phyloP scores from a whole-genome alignment of 805 yeast species.

The Nakazawaea pomicola region DNA sequence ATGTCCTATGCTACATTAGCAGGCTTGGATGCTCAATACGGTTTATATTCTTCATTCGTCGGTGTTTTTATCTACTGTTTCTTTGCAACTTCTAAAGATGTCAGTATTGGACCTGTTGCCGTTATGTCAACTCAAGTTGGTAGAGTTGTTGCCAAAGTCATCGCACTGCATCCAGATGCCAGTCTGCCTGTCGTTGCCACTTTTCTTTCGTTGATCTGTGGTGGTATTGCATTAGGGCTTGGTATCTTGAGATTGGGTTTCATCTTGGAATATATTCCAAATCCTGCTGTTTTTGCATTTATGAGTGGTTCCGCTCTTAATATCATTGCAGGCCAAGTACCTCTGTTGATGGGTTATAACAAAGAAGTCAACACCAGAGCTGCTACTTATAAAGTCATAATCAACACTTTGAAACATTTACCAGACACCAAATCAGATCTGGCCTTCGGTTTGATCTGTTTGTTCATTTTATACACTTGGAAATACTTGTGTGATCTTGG shows the following conservation, averaged over 20 bases:
- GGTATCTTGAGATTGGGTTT: constrained; percentile 85
- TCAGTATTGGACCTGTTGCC: constrained; percentile 94
- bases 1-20: constrained; percentile 95
- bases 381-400: constrained; percentile 64
- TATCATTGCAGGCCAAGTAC: constrained; percentile 81
- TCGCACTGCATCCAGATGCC: constrained; percentile 38
- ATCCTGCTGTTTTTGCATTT: constrained; percentile 91
- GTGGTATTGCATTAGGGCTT: constrained; percentile 76
- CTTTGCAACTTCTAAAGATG: constrained; percentile 94
- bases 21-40: constrained; percentile 74
- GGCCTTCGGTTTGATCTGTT: constrained; percentile 78
- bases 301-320: constrained; percentile 92
- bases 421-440: constrained; percentile 71
- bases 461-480: constrained; percentile 69
- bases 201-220: constrained; percentile 72
- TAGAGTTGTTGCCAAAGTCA: constrained; percentile 66
- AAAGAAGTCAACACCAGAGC: constrained; percentile 65
- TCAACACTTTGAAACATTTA: constrained; percentile 67
- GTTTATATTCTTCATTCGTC: constrained; percentile 85
- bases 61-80: constrained; percentile 87
- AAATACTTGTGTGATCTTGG: constrained; percentile 57
- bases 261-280: constrained; percentile 80
- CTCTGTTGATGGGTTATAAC: constrained; percentile 75
- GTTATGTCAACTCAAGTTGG: constrained; percentile 89
- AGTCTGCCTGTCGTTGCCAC: constrained; percentile 75